Percentiles rank a stretch among this genome's conserved stretches.
Evolutionary conservation across 345 rosid species (phyloP).

Genomic region (Eucalyptus erythrocorys): DNA sequence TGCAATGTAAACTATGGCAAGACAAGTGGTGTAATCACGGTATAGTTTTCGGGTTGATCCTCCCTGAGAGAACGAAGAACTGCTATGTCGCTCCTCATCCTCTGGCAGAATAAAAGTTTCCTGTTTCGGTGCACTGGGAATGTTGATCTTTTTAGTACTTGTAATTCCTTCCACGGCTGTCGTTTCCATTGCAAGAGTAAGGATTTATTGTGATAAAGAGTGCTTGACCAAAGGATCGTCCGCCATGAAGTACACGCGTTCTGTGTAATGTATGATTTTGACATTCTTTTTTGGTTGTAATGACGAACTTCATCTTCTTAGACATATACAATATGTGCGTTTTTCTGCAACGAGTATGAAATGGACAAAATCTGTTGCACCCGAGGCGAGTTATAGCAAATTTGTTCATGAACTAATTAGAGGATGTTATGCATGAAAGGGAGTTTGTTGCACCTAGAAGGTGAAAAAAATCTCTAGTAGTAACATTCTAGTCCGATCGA

Average conservation of each 20-base stretch:
- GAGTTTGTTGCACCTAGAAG: neutral
- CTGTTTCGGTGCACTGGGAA: neutral
- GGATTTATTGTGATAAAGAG: neutral
- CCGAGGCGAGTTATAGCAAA: neutral
- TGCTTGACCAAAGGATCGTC: neutral
- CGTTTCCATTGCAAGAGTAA: neutral
- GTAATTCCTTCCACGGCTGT: neutral
- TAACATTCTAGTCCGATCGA: neutral
- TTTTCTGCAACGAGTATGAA: neutral
- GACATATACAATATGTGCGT: neutral
- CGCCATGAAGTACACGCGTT: neutral
- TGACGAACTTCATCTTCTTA: neutral
- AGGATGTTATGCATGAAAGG: neutral
- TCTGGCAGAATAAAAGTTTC: neutral
- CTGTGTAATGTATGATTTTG: neutral
- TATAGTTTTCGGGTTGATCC: neutral
- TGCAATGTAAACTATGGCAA: neutral
- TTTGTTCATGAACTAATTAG: neutral
- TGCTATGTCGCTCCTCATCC: neutral
- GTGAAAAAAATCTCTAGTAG: neutral
- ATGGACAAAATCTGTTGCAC: neutral
- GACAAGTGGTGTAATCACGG: neutral
- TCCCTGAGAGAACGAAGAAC: neutral
- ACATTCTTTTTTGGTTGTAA: neutral
- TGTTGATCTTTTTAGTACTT: neutral